Conservation (phyloP, 495 filamentous ascomycete species). For the Mycothermus thermophilus region DNA sequence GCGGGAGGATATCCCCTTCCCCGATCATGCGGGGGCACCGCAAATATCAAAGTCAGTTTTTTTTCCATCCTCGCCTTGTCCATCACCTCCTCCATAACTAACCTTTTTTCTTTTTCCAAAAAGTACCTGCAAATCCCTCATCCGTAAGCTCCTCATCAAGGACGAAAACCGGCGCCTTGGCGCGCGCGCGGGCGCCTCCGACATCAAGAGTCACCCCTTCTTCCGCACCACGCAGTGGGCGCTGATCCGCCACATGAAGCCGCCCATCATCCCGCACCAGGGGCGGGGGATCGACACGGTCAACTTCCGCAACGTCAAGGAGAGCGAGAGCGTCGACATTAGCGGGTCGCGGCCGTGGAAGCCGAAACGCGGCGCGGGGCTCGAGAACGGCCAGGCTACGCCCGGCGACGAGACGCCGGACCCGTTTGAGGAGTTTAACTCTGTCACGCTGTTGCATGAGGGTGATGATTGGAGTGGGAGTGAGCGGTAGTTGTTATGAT, state of each 20-base stretch:
- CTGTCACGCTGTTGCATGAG: conserved; percentile 93
- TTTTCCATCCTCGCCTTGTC: not conserved
- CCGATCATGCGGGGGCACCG: conserved; percentile 70
- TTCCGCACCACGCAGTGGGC: conserved; percentile 95
- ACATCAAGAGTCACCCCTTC: conserved; percentile 94
- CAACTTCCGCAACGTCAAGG: conserved; percentile 96
- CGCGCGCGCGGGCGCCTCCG: conserved; percentile 85
- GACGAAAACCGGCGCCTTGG: conserved; percentile 92
- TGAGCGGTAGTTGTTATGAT: too few relatives aligned
- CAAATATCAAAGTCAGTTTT: conserved; percentile 74
- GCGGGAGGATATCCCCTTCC: conserved; percentile 86
- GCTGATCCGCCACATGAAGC: conserved; percentile 91
- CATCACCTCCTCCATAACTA: not conserved
- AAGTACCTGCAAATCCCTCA: conserved; percentile 90
- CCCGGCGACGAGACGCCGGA: conserved; percentile 75
- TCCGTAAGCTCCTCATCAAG: conserved; percentile 94
- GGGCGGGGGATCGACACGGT: conserved; percentile 83
- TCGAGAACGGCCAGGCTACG: conserved; percentile 74
- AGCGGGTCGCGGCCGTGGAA: conserved; percentile 41
- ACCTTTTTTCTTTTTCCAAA: not conserved
- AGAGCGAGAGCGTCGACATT: conserved; percentile 90
- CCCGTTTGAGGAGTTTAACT: conserved; percentile 98
- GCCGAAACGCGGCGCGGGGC: conserved; percentile 55
- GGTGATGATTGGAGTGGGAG: conserved; percentile 45
- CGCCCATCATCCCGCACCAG: conserved; percentile 92